Evolutionary conservation across 2,329 filamentous ascomycete genomes (phyloP), one percentile per base, ranked within the genome.

Genomic region (Fusarium succisae): DNA sequence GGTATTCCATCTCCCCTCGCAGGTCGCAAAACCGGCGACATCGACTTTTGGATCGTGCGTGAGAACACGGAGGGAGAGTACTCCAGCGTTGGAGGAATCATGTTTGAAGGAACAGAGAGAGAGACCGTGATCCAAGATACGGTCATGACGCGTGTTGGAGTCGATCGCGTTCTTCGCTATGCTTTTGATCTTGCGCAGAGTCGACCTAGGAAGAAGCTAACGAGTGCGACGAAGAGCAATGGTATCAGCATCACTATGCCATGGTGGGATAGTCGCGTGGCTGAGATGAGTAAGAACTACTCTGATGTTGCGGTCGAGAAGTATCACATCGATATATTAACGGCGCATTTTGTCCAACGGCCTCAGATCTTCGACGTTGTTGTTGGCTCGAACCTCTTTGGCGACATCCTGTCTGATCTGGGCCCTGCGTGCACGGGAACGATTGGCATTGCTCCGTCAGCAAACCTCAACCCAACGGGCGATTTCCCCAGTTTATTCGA

Each of bases 401-500:
- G 90, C 6, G 91, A 93, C 73, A 93, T 93, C 58, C 86, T 94
- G 0, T 93, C 91, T 2, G 92, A 94, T 78, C 84, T 94, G 7
- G 92, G 91, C 2, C 91, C 92, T 5, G 91, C 91, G 0, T 84
- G 93, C 17, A 91, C 92, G 2, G 92, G 92, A 1, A 91, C 89
- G 1, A 94, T 94, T 73, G 92, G 92, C 3, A 93, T 94, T 62
- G 92, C 92, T 0, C 92, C 92, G 1, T 93, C 91, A 0, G 89
- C 86, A 37, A 93, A 93, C 74, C 85, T 94, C 14, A 91, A 94
- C 73, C 91, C 91, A 0, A 81, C 81, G 0, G 75, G 87, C 79
- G 41, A 86, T 71, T 80, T 88, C 77, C 75, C 89, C 66, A 87
- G 85, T 38, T 86, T 91, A 82, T 91, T 91, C 68, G 89, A 91